These are phyloP conservation scores for Didymella glomerata DNA, from an alignment of 2,329 filamentous ascomycete genomes.

Conservation along the genomic window DNA sequence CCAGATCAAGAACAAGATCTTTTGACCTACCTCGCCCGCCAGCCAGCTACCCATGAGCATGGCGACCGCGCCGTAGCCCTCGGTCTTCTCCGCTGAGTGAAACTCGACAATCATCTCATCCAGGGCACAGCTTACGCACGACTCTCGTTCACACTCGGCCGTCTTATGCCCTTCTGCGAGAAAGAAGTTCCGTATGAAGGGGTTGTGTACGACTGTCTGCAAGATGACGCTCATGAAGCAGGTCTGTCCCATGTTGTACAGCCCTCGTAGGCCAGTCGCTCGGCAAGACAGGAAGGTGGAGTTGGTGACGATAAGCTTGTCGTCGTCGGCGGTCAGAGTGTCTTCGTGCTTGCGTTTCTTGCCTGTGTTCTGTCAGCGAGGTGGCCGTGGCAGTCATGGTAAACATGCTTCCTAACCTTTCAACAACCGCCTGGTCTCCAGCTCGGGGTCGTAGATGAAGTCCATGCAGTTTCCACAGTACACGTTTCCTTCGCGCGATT, in stretches of 20 bases:
- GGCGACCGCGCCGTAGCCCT: conserved; percentile 88
- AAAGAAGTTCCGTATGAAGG: conserved; percentile 89
- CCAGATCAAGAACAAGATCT: neutral
- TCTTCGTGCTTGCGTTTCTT: conserved; percentile 82
- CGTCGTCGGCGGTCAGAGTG: conserved; percentile 69
- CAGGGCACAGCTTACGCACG: conserved; percentile 68
- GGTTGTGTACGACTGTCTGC: conserved; percentile 93
- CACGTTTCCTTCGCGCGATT: conserved; percentile 76
- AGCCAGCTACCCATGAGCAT: conserved; percentile 92
- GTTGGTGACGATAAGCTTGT: conserved; percentile 78
- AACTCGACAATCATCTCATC: conserved; percentile 71
- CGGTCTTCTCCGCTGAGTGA: conserved; percentile 77
- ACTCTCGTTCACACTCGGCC: conserved; percentile 70
- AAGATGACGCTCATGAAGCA: conserved; percentile 98
- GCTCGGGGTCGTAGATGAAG: conserved; percentile 81
- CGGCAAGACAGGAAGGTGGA: conserved; percentile 82
- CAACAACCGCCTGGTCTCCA: conserved; percentile 76
- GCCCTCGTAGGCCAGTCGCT: conserved; percentile 85
- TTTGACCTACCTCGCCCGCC: conserved; percentile 68
- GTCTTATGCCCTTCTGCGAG: conserved; percentile 87
- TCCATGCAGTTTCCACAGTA: conserved; percentile 86
- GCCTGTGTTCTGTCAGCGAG: conserved; percentile 44
- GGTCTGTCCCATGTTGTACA: conserved; percentile 98
- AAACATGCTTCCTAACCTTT: conserved; percentile 62
- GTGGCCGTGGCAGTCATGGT: neutral